Percentiles rank a stretch among this genome's conserved stretches.
Evolutionary conservation across 352 stramenopile species (phyloP).

Genomic region (Elongisporangium prolatum): DNA sequence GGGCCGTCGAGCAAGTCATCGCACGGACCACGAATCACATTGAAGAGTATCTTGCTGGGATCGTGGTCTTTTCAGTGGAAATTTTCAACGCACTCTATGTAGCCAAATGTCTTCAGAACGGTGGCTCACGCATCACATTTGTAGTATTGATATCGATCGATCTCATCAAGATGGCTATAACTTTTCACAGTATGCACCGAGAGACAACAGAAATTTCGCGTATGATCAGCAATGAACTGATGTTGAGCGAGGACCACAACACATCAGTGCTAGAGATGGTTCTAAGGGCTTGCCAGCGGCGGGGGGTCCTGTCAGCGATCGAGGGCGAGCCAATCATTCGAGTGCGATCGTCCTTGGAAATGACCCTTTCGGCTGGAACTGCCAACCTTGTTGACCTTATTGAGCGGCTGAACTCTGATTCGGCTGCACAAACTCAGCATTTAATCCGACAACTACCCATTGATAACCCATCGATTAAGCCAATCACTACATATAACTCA

Average conservation of each 20-base stretch:
- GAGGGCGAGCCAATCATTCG: background rate
- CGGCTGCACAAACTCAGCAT: too few relatives aligned
- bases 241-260: background rate
- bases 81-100: slow-evolving; percentile 28
- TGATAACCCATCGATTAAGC: background rate
- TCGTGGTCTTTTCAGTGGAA: slow-evolving; percentile 20
- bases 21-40: slow-evolving; percentile 10
- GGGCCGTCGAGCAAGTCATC: slow-evolving; percentile 17
- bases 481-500: background rate
- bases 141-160: slow-evolving; percentile 10
- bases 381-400: background rate
- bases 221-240: background rate
- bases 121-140: slow-evolving; percentile 12
- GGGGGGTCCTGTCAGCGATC: background rate
- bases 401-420: background rate
- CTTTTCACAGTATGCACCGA: background rate
- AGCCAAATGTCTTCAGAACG: slow-evolving; percentile 25
- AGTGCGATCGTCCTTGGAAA: background rate
- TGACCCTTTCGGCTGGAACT: background rate
- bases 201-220: background rate
- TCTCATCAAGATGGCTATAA: background rate
- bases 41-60: slow-evolving; percentile 15
- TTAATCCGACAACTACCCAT: background rate
- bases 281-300: background rate
- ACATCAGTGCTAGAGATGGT: background rate